Conservation (phyloP, 2,329 filamentous ascomycete genomes). For the Botrytis squamosa region DNA sequence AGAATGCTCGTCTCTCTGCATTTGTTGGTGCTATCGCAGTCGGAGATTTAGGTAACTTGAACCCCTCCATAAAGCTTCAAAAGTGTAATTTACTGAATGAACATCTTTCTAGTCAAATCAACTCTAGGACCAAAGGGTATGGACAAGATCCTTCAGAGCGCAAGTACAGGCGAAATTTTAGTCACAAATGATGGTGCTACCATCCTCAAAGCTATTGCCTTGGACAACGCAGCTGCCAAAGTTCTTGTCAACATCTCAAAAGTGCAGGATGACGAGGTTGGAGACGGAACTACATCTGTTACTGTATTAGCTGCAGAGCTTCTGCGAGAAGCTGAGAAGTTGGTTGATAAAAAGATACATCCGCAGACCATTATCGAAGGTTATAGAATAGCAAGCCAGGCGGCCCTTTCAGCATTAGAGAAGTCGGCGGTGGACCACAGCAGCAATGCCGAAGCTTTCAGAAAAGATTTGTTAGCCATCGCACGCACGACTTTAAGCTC, state of each 20-base stretch:
- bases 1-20: conserved; percentile 97
- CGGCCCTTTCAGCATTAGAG: conserved; percentile 81
- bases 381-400: conserved; percentile 92
- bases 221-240: conserved; percentile 97
- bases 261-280: conserved; percentile 97
- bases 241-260: conserved; percentile 99
- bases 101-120: conserved; percentile 70
- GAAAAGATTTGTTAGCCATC: conserved; percentile 85
- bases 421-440: conserved; percentile 87
- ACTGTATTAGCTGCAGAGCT: conserved; percentile 93
- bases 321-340: conserved; percentile 91
- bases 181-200: conserved; percentile 99
- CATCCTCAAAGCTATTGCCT: conserved; percentile 95
- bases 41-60: conserved; percentile 63
- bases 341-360: conserved; percentile 98
- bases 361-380: conserved; percentile 99
- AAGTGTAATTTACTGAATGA: conserved; percentile 7
- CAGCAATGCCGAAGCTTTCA: conserved; percentile 77
- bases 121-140: conserved; percentile 97
- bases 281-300: conserved; percentile 97
- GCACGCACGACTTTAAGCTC: conserved; percentile 94
- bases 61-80: conserved; percentile 18
- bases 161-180: conserved; percentile 96
- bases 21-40: conserved; percentile 98
- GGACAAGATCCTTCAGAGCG: conserved; percentile 66